phyloP scores from a whole-genome alignment of 345 rosid species.

The Chamaenerion angustifolium region DNA sequence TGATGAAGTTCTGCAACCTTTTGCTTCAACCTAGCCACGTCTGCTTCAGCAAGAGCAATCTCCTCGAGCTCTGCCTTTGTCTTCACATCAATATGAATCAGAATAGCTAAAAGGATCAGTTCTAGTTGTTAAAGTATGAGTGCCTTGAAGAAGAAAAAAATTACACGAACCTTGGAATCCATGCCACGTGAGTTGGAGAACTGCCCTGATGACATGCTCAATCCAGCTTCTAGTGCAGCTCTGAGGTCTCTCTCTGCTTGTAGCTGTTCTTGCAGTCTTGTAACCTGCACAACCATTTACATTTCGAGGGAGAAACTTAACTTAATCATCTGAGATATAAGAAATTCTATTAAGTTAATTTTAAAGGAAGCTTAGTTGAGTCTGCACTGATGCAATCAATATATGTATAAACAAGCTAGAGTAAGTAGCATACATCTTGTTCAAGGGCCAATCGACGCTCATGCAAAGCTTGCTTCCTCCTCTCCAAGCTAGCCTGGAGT shows the following conservation, averaged over 20 bases:
- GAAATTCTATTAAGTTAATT: neutral
- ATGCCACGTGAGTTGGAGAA: slow-evolving; percentile 69
- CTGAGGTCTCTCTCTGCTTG: slow-evolving; percentile 99
- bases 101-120: slow-evolving; percentile 1
- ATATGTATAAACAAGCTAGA: neutral
- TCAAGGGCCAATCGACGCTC: slow-evolving; percentile 97
- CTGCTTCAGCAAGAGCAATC: slow-evolving; percentile 99
- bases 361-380: too few species aligned
- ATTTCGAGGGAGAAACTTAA: neutral
- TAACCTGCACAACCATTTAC: slow-evolving; percentile 39
- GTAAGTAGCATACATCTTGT: slow-evolving; percentile 67
- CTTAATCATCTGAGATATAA: neutral
- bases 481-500: slow-evolving; percentile 91
- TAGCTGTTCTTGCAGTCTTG: slow-evolving; percentile 95
- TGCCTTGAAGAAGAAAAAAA: slow-evolving; percentile 3
- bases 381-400: too few species aligned
- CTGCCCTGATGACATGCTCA: slow-evolving; percentile 97
- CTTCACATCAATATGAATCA: slow-evolving; percentile 37
- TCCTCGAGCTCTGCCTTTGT: slow-evolving; percentile 99
- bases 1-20: slow-evolving; percentile 98
- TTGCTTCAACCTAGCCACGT: slow-evolving; percentile 96
- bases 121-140: slow-evolving; percentile 1
- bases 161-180: slow-evolving; percentile 69
- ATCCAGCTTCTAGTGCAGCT: slow-evolving; percentile 93
- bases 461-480: slow-evolving; percentile 98